Evolutionary conservation across 2,329 filamentous ascomycete genomes (phyloP).

Genomic region (Cladosporium austrohemisphaericum): DNA sequence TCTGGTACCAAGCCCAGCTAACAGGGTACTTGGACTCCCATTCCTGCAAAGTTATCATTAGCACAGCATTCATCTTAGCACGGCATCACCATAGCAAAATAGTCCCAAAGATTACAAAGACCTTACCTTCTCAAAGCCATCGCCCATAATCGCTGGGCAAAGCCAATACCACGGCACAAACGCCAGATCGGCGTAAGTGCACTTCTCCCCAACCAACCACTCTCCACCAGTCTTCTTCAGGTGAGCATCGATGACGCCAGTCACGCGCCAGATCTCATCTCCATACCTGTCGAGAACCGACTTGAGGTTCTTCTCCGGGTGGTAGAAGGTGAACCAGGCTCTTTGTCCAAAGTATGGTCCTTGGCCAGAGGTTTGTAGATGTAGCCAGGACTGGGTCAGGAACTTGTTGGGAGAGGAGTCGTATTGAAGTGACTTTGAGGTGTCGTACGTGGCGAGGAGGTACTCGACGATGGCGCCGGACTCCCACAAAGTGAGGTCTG

Average conservation of each 20-base stretch:
- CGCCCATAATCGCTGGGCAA: conserved; percentile 27
- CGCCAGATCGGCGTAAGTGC: conserved; percentile 41
- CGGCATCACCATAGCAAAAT: no score
- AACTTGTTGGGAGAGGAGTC: conserved; percentile 24
- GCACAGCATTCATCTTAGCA: no score
- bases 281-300: conserved; percentile 44
- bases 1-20: conserved; percentile 29
- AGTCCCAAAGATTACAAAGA: background rate
- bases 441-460: conserved; percentile 34
- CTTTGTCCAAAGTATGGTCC: conserved; percentile 43
- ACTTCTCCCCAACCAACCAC: conserved; percentile 44
- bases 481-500: conserved; percentile 39
- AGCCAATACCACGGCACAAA: conserved; percentile 41
- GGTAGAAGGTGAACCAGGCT: conserved; percentile 41
- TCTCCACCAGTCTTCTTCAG: conserved; percentile 32
- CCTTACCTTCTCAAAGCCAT: conserved; percentile 20
- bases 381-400: conserved; percentile 29
- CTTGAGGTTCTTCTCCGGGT: conserved; percentile 40
- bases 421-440: conserved; percentile 27
- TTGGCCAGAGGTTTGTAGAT: conserved; percentile 35
- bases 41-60: conserved; percentile 16
- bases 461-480: conserved; percentile 31
- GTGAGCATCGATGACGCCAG: conserved; percentile 42
- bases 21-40: conserved; percentile 28
- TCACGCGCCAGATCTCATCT: conserved; percentile 44